These are phyloP conservation scores for Misopates orontium DNA, from an alignment of 257 asterid species.

Conservation along the genomic window DNA sequence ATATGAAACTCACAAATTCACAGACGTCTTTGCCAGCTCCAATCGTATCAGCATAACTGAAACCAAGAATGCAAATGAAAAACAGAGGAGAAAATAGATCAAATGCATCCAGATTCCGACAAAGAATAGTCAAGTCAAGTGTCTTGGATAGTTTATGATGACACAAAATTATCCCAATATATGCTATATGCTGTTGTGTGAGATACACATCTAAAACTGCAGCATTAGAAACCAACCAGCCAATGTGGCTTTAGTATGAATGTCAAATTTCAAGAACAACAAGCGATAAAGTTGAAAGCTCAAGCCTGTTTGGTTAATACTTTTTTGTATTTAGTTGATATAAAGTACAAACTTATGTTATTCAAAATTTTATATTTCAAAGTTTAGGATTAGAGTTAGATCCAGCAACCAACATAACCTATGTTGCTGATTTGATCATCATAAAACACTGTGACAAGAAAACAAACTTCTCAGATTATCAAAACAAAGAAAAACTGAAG, in stretches of 20 bases:
- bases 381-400: too few relatives aligned
- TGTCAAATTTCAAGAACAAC: too few relatives aligned
- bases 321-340: neutral
- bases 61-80: slow-evolving; percentile 1
- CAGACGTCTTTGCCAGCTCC: slow-evolving; percentile 68
- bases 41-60: slow-evolving; percentile 68
- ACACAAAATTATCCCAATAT: neutral
- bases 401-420: too few relatives aligned
- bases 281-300: neutral
- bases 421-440: too few relatives aligned
- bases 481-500: too few relatives aligned
- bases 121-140: neutral
- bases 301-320: neutral
- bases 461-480: too few relatives aligned
- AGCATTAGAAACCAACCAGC: neutral
- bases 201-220: too few relatives aligned
- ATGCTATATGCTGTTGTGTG: too few relatives aligned
- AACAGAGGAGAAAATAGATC: slow-evolving; percentile 7
- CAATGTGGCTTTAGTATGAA: neutral
- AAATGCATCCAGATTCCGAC: neutral
- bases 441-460: too few relatives aligned
- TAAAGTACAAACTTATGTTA: neutral
- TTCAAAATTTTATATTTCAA: neutral
- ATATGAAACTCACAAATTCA: slow-evolving; percentile 50
- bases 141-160: neutral